Conservation (phyloP, 495 filamentous ascomycete species). For the Sordaria brevicollis region DNA sequence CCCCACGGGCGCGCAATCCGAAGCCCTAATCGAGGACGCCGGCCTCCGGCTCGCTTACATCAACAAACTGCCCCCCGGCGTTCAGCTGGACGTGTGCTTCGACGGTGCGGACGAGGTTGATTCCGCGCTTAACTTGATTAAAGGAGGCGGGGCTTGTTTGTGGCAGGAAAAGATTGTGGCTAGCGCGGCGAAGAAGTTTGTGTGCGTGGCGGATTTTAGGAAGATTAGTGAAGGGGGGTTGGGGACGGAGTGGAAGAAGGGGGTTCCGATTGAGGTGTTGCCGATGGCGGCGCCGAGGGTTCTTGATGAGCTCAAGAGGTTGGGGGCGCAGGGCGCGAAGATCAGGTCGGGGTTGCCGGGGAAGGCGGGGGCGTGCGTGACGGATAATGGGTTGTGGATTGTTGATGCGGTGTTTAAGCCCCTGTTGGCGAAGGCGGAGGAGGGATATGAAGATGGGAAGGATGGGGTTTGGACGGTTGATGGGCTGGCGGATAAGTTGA, state of each 20-base stretch:
- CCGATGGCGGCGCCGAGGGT: slow-evolving; percentile 69
- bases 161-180: slow-evolving; percentile 98
- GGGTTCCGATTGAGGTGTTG: slow-evolving; percentile 86
- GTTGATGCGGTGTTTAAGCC: slow-evolving; percentile 81
- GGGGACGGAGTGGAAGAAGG: slow-evolving; percentile 63
- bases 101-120: slow-evolving; percentile 98
- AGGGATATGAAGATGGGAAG: slow-evolving; percentile 26
- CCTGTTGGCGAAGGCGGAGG: slow-evolving; percentile 44
- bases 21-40: slow-evolving; percentile 66
- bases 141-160: slow-evolving; percentile 90
- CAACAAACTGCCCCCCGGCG: slow-evolving; percentile 51
- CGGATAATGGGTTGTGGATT: slow-evolving; percentile 90
- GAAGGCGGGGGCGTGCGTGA: slow-evolving; percentile 77
- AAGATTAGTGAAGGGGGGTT: slow-evolving; percentile 62
- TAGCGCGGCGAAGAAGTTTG: slow-evolving; percentile 71
- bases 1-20: slow-evolving; percentile 85
- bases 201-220: slow-evolving; percentile 88
- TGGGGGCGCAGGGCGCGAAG: slow-evolving; percentile 59
- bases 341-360: slow-evolving; percentile 56
- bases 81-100: slow-evolving; percentile 64
- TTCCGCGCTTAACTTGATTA: slow-evolving; percentile 89
- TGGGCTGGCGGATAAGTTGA: slow-evolving; percentile 58
- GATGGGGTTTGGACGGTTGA: slow-evolving; percentile 69
- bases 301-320: slow-evolving; percentile 48
- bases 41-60: slow-evolving; percentile 70